Evolutionary conservation across 306 rosid species (phyloP).

Genomic region (Erythrophleum fordii): DNA sequence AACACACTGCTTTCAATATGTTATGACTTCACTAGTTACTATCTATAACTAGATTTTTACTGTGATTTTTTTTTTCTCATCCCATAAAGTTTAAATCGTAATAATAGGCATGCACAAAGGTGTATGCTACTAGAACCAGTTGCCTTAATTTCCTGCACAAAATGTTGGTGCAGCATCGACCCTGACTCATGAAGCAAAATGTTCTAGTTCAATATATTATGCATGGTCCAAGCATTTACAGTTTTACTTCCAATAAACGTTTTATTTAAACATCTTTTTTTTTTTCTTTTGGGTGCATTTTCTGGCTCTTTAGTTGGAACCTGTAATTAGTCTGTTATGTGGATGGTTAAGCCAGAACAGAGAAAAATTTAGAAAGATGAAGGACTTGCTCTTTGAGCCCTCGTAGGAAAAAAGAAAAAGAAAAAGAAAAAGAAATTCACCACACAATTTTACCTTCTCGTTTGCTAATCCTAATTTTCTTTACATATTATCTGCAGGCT

Average conservation of each 20-base stretch:
- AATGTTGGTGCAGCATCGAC: background rate
- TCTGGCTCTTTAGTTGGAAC: background rate
- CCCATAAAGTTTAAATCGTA: background rate
- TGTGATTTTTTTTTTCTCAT: too few species aligned
- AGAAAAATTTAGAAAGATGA: background rate
- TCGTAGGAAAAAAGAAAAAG: background rate
- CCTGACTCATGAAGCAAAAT: background rate
- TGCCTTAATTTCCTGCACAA: background rate
- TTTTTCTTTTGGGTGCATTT: background rate
- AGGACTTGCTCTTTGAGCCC: background rate
- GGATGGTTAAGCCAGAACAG: background rate
- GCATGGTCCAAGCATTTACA: background rate
- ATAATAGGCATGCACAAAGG: background rate
- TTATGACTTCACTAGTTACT: background rate
- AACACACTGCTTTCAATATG: background rate
- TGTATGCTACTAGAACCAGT: background rate
- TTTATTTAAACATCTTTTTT: background rate
- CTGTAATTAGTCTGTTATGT: too few species aligned
- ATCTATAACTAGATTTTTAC: background rate
- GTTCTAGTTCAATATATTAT: background rate
- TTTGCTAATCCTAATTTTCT: background rate
- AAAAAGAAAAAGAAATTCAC: background rate
- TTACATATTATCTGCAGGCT: conserved; percentile 39
- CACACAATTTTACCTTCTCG: background rate
- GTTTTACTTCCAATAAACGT: background rate